These are phyloP conservation scores for Erodium maritimum DNA, from an alignment of 345 rosid species.

Conservation along the genomic window DNA sequence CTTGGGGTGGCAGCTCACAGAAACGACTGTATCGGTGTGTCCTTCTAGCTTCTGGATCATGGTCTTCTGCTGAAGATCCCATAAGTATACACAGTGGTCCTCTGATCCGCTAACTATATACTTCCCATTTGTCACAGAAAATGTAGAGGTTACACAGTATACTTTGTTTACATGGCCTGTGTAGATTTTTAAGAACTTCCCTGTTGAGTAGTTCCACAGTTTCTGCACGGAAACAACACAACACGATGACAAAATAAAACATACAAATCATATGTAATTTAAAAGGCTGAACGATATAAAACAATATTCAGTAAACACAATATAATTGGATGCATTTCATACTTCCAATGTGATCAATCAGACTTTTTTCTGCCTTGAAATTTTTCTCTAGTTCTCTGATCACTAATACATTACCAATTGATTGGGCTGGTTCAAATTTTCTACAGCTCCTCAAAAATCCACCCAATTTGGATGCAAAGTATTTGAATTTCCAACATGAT, in stretches of 20 bases:
- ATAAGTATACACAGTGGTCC: slow-evolving; percentile 71
- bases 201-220: slow-evolving; percentile 74
- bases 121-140: slow-evolving; percentile 87
- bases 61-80: slow-evolving; percentile 88
- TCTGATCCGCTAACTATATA: slow-evolving; percentile 96
- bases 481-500: not conserved
- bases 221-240: slow-evolving; percentile 32
- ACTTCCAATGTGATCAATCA: no score
- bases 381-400: no score
- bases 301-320: not conserved
- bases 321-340: no score
- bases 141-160: slow-evolving; percentile 81
- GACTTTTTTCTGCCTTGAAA: no score
- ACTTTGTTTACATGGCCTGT: slow-evolving; percentile 69
- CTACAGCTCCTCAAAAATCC: no score
- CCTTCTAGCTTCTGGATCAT: slow-evolving; percentile 81
- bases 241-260: not conserved
- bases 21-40: slow-evolving; percentile 70
- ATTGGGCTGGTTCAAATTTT: no score
- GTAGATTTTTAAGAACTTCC: slow-evolving; percentile 77
- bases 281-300: not conserved
- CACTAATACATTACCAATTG: no score
- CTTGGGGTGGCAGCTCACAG: slow-evolving; percentile 70
- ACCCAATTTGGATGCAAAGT: not conserved
- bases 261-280: not conserved